These are phyloP conservation scores for Lenzites betulinus DNA, from an alignment of 768 basidiomycete genomes.

Conservation along the genomic window DNA sequence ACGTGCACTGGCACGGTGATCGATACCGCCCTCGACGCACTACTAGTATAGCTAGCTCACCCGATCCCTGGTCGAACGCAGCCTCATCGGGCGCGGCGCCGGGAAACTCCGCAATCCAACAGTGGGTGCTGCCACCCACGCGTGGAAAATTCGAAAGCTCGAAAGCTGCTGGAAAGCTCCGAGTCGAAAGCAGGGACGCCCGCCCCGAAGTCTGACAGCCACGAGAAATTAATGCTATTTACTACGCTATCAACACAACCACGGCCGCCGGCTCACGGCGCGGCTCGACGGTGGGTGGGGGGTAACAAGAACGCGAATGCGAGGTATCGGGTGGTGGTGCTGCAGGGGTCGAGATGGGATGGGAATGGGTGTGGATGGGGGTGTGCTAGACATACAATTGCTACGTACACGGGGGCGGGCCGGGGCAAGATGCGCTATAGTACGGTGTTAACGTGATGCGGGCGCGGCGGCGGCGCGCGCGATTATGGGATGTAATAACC, in stretches of 20 bases:
- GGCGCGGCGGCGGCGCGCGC: conserved; percentile 4
- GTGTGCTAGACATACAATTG: conserved; percentile 19
- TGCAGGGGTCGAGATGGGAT: not conserved
- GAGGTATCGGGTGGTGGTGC: not conserved
- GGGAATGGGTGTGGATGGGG: not conserved
- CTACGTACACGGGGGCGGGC: conserved; percentile 20
- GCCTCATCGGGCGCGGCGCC: not conserved
- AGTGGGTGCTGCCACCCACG: no score
- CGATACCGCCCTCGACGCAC: no score
- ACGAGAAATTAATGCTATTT: conserved; percentile 16
- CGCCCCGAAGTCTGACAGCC: conserved; percentile 15
- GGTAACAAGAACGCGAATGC: conserved; percentile 5
- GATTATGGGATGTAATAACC: conserved; percentile 20
- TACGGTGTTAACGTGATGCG: conserved; percentile 18
- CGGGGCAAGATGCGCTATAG: conserved; percentile 17
- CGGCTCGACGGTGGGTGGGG: conserved; percentile 6
- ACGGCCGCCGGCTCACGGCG: no score
- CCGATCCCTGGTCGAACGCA: conserved; percentile 4
- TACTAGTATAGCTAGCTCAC: no score
- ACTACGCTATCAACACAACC: conserved; percentile 17
- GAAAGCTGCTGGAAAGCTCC: no score
- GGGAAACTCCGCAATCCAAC: no score
- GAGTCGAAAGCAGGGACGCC: no score
- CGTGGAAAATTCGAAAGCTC: no score
- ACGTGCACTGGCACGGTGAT: no score